These are phyloP conservation scores for Mallotus repandus DNA, from an alignment of 441 rosid species.

Conservation along the genomic window DNA sequence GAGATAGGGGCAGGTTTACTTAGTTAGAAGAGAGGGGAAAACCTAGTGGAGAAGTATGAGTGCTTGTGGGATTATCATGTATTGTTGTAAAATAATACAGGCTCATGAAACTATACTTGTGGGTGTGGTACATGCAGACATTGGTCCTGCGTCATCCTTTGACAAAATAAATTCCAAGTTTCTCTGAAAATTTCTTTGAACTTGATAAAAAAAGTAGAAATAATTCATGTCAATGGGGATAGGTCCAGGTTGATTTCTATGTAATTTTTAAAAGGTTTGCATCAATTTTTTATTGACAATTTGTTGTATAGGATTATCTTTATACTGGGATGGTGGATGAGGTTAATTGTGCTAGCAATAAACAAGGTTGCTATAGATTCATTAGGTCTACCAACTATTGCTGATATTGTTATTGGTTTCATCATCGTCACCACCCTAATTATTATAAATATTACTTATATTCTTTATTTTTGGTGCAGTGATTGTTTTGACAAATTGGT, in stretches of 20 bases:
- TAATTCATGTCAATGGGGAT: background rate
- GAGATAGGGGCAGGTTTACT: background rate
- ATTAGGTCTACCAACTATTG: background rate
- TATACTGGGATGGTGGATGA: background rate
- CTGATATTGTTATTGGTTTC: background rate
- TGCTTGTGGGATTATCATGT: background rate
- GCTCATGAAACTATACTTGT: background rate
- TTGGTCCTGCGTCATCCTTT: background rate
- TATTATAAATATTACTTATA: background rate
- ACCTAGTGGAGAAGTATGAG: too few species aligned
- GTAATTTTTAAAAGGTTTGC: background rate
- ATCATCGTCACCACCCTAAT: too few species aligned
- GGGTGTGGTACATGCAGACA: background rate
- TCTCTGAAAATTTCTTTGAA: background rate
- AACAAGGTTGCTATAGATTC: background rate
- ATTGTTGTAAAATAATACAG: background rate
- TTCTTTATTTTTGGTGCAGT: conserved; percentile 38
- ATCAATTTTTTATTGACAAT: background rate
- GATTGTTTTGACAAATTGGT: conserved; percentile 75
- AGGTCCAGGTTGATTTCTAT: background rate
- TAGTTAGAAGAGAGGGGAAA: too few species aligned
- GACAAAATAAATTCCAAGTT: background rate
- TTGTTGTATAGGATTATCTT: background rate
- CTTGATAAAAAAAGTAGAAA: background rate
- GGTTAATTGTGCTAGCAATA: background rate